These are phyloP conservation scores for Hypomyces perniciosus DNA, from an alignment of 2,329 filamentous ascomycete genomes.

Conservation along the genomic window DNA sequence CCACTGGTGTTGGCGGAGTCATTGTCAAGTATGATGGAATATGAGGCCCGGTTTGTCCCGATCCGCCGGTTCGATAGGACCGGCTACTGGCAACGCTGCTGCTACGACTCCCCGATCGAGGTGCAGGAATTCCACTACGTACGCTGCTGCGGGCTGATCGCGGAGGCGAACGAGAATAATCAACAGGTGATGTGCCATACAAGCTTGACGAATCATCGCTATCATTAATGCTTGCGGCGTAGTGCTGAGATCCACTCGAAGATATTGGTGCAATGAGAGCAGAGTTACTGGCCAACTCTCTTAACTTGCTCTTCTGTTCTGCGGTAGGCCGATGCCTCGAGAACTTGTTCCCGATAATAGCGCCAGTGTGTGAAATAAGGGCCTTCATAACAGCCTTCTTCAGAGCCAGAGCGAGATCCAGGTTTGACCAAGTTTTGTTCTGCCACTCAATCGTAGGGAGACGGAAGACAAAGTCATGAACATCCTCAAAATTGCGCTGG, in stretches of 20 bases:
- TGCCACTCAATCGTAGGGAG: conserved; percentile 91
- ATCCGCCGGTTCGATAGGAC: conserved; percentile 34
- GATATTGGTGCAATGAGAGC: conserved; percentile 52
- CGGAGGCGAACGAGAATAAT: conserved; percentile 55
- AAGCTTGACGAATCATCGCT: conserved; percentile 53
- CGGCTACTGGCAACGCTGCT: conserved; percentile 46
- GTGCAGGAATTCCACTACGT: conserved; percentile 41
- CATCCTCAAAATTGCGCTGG: conserved; percentile 90
- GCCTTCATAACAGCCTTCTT: conserved; percentile 95
- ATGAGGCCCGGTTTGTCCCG: conserved; percentile 21
- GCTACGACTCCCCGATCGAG: conserved; percentile 43
- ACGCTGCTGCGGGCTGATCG: conserved; percentile 45
- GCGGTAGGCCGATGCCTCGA: conserved; percentile 78
- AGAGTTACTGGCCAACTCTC: conserved; percentile 77
- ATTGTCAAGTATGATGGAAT: conserved; percentile 40
- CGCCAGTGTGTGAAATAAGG: conserved; percentile 88
- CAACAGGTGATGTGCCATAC: conserved; percentile 47
- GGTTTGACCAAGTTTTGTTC: conserved; percentile 98
- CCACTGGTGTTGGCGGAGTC: conserved; percentile 41
- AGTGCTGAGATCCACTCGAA: conserved; percentile 29
- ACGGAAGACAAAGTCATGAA: conserved; percentile 95
- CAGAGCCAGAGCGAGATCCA: conserved; percentile 84
- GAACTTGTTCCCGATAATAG: conserved; percentile 97
- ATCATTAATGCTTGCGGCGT: conserved; percentile 40
- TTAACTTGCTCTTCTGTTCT: conserved; percentile 69